Evolutionary conservation across 495 filamentous ascomycete genomes (phyloP), one percentile per base, ranked within the genome.

Genomic region (Amorphotheca resinae): DNA sequence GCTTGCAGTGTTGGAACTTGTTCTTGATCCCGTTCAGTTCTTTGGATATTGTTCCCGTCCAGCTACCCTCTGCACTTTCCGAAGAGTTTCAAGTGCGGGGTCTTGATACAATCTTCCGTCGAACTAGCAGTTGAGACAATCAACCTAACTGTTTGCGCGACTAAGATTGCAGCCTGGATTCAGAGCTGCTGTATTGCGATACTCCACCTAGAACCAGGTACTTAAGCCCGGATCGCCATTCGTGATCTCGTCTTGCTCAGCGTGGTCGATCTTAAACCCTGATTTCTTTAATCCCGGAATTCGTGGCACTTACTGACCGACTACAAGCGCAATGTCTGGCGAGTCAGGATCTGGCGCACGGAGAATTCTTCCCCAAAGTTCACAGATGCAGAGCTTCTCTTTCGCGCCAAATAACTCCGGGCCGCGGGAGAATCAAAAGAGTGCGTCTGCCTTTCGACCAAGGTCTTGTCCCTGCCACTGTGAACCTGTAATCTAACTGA

Each of bases 351-450:
- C n/a, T 37, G 55, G 62, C 32, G 63, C 61, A 45, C 65, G 74
- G 46, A 63, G 66, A 41, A 58, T 80, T 40, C 62, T 81, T 51
- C 77, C 76, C 11, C 75, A 79, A 57, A 65, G 57, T 18, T 59
- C 64, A 17, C 60, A 62, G 33, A 69, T 76, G 65, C 71, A 72
- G 49, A 67, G 62, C 55, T 80, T 77, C 52, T 65, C 67, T 25
- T 78, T 78, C 60, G 70, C 73, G 61, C 71, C 74, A 42, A 75
- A 52, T 62, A 74, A 58, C 60, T 52, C 63, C 52, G 61, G 68
- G 54, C 70, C 72, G 21, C 62, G 76, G 34, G 79, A 78, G 58
- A 77, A 75, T 34, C 77, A 80, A 56, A 80, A 79, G 53, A 81
- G 77, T 81, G 59, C 60, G 76, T 33, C 15, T 38, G 1, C 30